phyloP scores from a whole-genome alignment of 2,329 filamentous ascomycete species.

The Emmonsiellopsis sp. region DNA sequence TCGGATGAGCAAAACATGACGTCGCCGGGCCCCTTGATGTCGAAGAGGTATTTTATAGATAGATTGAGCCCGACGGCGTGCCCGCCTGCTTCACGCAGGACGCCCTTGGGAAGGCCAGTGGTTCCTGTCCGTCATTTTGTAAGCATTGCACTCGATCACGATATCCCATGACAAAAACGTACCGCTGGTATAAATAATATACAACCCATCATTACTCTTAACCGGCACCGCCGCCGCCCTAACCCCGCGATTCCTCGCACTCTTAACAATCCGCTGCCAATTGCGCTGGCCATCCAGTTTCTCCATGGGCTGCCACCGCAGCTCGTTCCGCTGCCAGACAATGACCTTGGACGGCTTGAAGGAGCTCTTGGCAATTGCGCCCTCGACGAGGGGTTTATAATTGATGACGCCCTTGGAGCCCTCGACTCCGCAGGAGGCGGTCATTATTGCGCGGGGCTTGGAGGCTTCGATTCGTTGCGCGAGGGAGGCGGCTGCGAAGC shows the following conservation, averaged over 20 bases:
- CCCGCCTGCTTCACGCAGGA: constrained; percentile 72
- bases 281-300: constrained; percentile 61
- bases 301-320: constrained; percentile 63
- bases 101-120: constrained; percentile 74
- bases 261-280: constrained; percentile 70
- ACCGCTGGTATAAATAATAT: constrained; percentile 80
- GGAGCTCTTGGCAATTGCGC: constrained; percentile 56
- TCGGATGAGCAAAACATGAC: constrained; percentile 75
- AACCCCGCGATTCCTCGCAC: constrained; percentile 57
- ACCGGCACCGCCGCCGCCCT: constrained; percentile 70
- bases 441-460: constrained; percentile 66
- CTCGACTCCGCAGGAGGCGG: constrained; percentile 87
- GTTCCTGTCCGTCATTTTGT: constrained; percentile 44
- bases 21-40: constrained; percentile 73
- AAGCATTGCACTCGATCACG: not conserved
- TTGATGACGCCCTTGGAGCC: constrained; percentile 67
- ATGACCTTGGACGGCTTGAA: constrained; percentile 67
- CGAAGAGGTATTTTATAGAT: constrained; percentile 74
- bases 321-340: constrained; percentile 74
- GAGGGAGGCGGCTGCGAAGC: constrained; percentile 72
- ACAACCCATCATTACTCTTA: constrained; percentile 68
- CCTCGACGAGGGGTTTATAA: constrained; percentile 71
- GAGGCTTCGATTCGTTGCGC: constrained; percentile 84
- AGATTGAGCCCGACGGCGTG: constrained; percentile 79
- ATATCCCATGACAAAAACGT: constrained; percentile 10